Evolutionary conservation across 352 stramenopile genomes (phyloP), one percentile per base, ranked within the genome.

Genomic region (Globisporangium sylvaticum): DNA sequence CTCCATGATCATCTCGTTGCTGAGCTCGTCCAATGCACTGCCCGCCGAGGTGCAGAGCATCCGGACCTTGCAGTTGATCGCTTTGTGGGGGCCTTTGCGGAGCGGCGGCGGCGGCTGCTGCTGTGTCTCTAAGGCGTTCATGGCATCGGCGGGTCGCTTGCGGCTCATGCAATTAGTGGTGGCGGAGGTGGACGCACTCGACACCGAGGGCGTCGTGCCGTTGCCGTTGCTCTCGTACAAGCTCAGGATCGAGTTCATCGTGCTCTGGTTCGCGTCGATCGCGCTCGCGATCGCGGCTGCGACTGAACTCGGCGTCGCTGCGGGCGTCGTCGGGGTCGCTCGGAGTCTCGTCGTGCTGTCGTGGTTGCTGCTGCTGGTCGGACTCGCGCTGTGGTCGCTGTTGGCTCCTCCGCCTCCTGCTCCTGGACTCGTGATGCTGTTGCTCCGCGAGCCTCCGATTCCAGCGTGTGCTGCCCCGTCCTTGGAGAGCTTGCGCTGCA

Each of bases 51-150:
- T 87, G 65, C 86, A 92, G 44, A 96, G 75, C 82, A 91, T 92
- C 31, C 88, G 84, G 37, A 96, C 81, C 66, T 96, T 96, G 76
- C 84, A 90, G 42, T 94, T 96, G 69, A 96, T 94, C 1, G 85
- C 86, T 63, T 92, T 91, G 32, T 83, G 75, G 2, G 88, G 88
- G 2, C 88, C 88, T 59, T 66, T 65, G 12, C 12, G 42, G 18
- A 50, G n/a, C 18, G 42, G 42, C 42, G 18, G 39, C 54, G n/a
- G 46, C 72, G 73, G 39, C 65, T 72, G 59, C 29, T 52, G 61
- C 8, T 62, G 63, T 14, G 31, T 53, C 42, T 71, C 62, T 12
- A 52, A 34, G 8, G 59, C 42, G 31, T 63, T 67, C 68, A 90
- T 70, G 12, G 75, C 67, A 29, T 79, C 81, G 2, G 80, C 83